These are phyloP conservation scores for Colletotrichum sp. DNA, from an alignment of 2,329 filamentous ascomycete species.

Conservation along the genomic window DNA sequence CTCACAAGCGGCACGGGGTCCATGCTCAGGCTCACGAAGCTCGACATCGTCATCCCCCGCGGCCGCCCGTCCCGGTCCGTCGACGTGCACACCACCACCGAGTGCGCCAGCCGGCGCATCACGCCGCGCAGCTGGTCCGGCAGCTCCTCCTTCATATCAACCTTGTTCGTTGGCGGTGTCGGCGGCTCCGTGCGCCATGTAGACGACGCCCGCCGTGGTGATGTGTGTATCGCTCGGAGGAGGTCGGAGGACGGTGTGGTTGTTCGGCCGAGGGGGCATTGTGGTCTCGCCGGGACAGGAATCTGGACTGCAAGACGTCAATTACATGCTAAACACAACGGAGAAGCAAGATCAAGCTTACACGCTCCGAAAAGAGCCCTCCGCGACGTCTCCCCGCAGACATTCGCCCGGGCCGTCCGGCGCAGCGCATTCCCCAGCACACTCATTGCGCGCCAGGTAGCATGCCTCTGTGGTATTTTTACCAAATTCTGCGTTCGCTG, in stretches of 20 bases:
- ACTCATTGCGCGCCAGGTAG: constrained; percentile 32
- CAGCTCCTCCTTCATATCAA: constrained; percentile 26
- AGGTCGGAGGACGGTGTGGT: not conserved
- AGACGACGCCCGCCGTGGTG: not conserved
- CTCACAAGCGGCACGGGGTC: constrained; percentile 56
- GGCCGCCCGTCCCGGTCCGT: constrained; percentile 35
- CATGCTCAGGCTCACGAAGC: constrained; percentile 61
- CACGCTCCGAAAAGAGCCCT: not conserved
- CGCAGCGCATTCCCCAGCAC: constrained; percentile 21
- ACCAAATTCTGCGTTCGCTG: not conserved
- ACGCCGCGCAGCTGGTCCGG: constrained; percentile 53
- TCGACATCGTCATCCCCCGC: constrained; percentile 65
- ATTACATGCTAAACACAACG: not conserved
- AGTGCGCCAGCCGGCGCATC: constrained; percentile 59
- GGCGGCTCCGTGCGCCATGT: constrained; percentile 35
- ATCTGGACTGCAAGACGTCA: not conserved
- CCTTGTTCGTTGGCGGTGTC: constrained; percentile 38
- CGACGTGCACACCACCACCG: constrained; percentile 61
- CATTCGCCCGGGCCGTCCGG: not conserved
- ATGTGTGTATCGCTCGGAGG: constrained; percentile 5
- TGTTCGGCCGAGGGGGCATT: not conserved
- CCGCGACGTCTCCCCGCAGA: not conserved
- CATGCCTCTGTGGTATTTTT: not conserved
- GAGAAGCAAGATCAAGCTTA: not conserved
- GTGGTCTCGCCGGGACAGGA: not conserved